These are phyloP conservation scores for Epichloe amarillans DNA, from an alignment of 2,329 filamentous ascomycete species.

Conservation along the genomic window DNA sequence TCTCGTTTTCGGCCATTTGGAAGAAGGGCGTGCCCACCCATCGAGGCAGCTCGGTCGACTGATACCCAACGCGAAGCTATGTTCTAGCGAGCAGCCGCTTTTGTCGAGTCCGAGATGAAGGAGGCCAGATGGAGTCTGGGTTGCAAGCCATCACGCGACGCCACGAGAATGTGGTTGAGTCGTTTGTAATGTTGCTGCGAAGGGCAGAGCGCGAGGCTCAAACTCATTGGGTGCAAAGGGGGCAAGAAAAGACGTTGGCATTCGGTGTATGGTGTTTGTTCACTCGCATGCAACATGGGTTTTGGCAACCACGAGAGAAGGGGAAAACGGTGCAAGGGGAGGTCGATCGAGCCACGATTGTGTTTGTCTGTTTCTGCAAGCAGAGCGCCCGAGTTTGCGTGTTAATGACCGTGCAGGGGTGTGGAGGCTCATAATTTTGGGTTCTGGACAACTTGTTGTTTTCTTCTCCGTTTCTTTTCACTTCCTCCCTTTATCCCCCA, in stretches of 20 bases:
- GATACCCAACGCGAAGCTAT: conserved; percentile 7
- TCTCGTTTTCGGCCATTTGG: not conserved
- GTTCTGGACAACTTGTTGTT: not conserved
- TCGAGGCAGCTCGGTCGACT: conserved; percentile 6
- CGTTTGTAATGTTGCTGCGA: not conserved
- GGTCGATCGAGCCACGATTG: not conserved
- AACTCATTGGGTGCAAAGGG: not conserved
- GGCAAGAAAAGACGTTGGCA: not conserved
- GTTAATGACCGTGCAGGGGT: conserved; percentile 5
- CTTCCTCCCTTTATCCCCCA: not conserved
- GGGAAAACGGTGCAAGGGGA: not conserved
- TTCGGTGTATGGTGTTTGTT: conserved; percentile 3
- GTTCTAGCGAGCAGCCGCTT: not conserved
- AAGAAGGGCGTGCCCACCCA: not conserved
- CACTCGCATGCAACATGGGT: not conserved
- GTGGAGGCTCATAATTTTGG: not conserved
- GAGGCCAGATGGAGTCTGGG: not conserved
- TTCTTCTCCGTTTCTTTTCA: not conserved
- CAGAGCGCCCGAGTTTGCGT: not conserved
- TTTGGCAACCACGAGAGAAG: not conserved
- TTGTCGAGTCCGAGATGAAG: conserved; percentile 3
- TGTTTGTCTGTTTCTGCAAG: not conserved
- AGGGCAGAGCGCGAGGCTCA: not conserved
- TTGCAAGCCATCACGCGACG: not conserved
- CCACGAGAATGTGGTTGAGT: not conserved